Base-by-base conservation (phyloP, 805 yeast genomes). In the Komagataella ulmi region DNA sequence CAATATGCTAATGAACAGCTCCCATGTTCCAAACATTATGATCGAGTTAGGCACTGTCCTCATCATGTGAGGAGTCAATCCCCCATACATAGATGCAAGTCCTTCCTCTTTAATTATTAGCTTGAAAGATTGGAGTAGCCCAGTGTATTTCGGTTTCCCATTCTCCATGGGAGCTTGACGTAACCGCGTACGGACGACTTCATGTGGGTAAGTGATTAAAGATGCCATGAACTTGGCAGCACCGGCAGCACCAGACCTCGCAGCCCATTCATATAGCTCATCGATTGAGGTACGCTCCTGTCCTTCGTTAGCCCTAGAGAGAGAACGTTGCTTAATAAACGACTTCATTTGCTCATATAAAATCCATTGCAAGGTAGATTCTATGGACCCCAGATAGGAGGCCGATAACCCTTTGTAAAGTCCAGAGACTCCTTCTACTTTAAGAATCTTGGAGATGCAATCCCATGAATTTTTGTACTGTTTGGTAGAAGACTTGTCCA, bases 11-110 rank as follows among this genome's bases (percentile, higher is more conserved):
- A 84, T 80, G 52, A 85, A 80, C 40, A 93, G 65, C 64, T 93
- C 99, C 98, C 98, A 93, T 3, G 98, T 90, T 48, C 99, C 99
- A 72, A 93, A 93, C 99, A 93, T 93, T 59, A 93, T 91, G 64
- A 93, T 89, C 61, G 96, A 86, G 68, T 93, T 93, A 3, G 99
- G 99, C 50, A 93, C 99, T 0, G 99, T 93, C 67, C 99, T 80
- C 71, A 93, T 77, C 61, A 93, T 71, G 68, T 93, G 99, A 3
- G 99, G 97, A 1, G 99, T 93, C 60, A 93, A 74, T 0, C 99
- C 99, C 52, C 99, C 97, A 64, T 93, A 93, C 88, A 93, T 85
- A 10, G 96, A 85, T 6, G 77, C 83, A 50, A 91, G 67, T 1
- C 99, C 99, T 69, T 93, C 99, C 62, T 93, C 97, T 60, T 83